Percentiles rank a stretch among this genome's conserved stretches.
phyloP scores from a whole-genome alignment of 805 yeast genomes.

The Candida corydali region DNA sequence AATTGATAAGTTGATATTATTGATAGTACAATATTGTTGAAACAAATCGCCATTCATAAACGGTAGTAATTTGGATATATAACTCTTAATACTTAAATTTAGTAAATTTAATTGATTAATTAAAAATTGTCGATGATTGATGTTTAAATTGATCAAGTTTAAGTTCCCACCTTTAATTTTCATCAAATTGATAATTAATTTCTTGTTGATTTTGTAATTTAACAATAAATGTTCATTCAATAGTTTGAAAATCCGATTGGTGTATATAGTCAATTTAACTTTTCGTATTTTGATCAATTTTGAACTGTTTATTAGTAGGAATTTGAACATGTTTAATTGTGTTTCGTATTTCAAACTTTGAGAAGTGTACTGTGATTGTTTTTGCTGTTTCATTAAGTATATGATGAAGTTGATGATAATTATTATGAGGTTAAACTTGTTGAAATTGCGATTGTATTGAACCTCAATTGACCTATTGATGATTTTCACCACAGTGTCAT shows the following conservation, averaged over 20 bases:
- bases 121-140: conserved; percentile 14
- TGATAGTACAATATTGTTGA: conserved; percentile 38
- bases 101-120: conserved; percentile 25
- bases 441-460: conserved; percentile 8
- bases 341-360: neutral
- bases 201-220: conserved; percentile 35
- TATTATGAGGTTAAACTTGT: conserved; percentile 15
- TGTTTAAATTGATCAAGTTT: conserved; percentile 1
- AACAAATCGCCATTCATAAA: conserved; percentile 32
- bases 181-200: conserved; percentile 28
- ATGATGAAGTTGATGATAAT: conserved; percentile 23
- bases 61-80: conserved; percentile 27
- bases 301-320: conserved; percentile 25
- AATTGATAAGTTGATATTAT: conserved; percentile 25
- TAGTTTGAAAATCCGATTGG: conserved; percentile 18
- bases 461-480: conserved; percentile 8
- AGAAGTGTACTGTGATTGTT: neutral
- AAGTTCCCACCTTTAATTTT: conserved; percentile 19
- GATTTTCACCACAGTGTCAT: conserved; percentile 17
- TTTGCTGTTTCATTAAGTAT: conserved; percentile 21
- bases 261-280: conserved; percentile 18
- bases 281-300: conserved; percentile 24
- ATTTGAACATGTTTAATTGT: conserved; percentile 24
- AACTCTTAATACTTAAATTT: conserved; percentile 23
- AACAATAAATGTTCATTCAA: conserved; percentile 26